These are phyloP conservation scores for Logfia minima DNA, from an alignment of 129 eudicot species.

Conservation along the genomic window DNA sequence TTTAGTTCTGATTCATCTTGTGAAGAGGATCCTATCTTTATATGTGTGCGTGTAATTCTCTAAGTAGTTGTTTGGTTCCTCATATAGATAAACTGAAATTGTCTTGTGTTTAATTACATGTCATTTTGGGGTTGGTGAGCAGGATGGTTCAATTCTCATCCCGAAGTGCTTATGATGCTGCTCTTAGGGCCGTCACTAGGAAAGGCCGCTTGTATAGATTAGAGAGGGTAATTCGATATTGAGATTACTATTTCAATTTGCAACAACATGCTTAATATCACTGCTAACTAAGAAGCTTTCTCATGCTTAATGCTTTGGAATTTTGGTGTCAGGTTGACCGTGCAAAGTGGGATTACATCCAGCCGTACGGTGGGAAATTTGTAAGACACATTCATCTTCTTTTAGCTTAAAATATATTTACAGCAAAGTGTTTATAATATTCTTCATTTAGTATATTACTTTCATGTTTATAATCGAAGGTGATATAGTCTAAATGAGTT, in stretches of 20 bases:
- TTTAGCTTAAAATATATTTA: background rate
- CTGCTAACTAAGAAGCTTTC: background rate
- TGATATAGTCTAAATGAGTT: too few relatives aligned
- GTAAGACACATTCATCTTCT: constrained; percentile 45
- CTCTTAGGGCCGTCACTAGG: constrained; percentile 35
- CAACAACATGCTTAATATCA: background rate
- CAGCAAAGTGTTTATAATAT: too few relatives aligned
- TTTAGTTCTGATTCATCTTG: too few relatives aligned
- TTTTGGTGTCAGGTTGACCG: constrained; percentile 47
- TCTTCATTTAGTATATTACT: too few relatives aligned
- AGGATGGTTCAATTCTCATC: constrained; percentile 77
- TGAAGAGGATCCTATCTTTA: background rate
- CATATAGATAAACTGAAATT: background rate
- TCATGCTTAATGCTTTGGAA: background rate
- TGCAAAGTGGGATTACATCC: constrained; percentile 48
- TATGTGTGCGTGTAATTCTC: background rate
- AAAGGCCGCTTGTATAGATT: constrained; percentile 54
- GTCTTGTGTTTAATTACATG: constrained; percentile 6
- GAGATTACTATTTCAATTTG: background rate
- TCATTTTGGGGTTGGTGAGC: constrained; percentile 26
- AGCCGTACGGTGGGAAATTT: constrained; percentile 61
- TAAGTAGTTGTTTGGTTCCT: background rate
- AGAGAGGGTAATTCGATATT: constrained; percentile 41
- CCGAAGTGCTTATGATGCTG: constrained; percentile 47
- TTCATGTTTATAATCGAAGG: too few relatives aligned